These are phyloP conservation scores for Candida buenavistaensis DNA, from an alignment of 1,139 yeast genomes.

Conservation along the genomic window DNA sequence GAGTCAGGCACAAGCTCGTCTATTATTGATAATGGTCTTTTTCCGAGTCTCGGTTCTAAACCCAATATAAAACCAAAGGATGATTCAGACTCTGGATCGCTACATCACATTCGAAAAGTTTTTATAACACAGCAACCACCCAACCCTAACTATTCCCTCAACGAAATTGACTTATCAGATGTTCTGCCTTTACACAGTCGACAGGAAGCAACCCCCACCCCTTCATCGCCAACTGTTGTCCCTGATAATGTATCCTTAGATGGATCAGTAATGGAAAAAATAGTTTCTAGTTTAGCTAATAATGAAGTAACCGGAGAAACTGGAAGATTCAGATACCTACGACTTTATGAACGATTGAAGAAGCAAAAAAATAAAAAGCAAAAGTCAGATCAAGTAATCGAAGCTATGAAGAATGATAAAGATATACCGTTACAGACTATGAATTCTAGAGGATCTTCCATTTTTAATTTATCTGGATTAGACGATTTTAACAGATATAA, in stretches of 20 bases:
- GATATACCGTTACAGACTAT: constrained; percentile 30
- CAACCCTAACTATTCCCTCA: neutral
- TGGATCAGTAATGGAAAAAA: constrained; percentile 27
- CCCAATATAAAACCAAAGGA: too few relatives aligned
- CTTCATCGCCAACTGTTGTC: neutral
- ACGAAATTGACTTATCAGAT: constrained; percentile 11
- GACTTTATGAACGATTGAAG: constrained; percentile 24
- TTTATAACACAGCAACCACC: constrained; percentile 3
- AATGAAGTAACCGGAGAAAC: constrained; percentile 13
- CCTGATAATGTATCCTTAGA: constrained; percentile 20
- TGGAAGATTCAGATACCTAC: constrained; percentile 32
- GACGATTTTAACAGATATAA: constrained; percentile 40
- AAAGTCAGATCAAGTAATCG: constrained; percentile 9
- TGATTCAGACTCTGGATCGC: constrained; percentile 5
- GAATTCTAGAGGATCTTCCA: constrained; percentile 22
- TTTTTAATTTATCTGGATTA: constrained; percentile 34
- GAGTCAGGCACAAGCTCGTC: constrained; percentile 4
- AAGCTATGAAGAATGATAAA: constrained; percentile 16
- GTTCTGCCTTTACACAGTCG: constrained; percentile 2
- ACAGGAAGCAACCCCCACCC: neutral
- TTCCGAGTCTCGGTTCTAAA: neutral
- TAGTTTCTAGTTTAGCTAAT: constrained; percentile 16
- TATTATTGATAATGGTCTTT: neutral
- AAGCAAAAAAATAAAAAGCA: constrained; percentile 15
- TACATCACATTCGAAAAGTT: constrained; percentile 8